Evolutionary conservation across 768 basidiomycete genomes (phyloP).

Genomic region (Suillus occidentalis): DNA sequence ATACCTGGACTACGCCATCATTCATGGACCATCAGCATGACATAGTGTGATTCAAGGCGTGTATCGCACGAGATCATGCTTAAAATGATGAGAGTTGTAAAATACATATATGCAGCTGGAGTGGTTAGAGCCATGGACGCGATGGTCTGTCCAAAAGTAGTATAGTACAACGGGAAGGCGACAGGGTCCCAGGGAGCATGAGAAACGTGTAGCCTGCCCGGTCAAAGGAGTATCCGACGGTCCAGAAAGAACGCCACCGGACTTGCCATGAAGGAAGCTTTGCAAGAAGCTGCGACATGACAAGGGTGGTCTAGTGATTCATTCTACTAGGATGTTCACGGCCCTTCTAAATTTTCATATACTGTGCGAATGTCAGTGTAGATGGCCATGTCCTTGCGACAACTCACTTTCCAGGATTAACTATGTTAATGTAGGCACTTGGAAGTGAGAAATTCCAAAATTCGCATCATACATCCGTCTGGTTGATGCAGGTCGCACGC

Average conservation of each 20-base stretch:
- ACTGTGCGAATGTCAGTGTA: slow-evolving; percentile 57
- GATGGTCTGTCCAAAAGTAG: slow-evolving; percentile 57
- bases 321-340: slow-evolving; percentile 43
- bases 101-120: slow-evolving; percentile 58
- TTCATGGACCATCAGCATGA: background rate
- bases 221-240: slow-evolving; percentile 54
- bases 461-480: too few species aligned
- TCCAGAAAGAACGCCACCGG: slow-evolving; percentile 66
- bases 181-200: slow-evolving; percentile 42
- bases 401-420: too few species aligned
- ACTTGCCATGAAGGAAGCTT: slow-evolving; percentile 57
- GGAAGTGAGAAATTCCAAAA: background rate
- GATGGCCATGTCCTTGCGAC: slow-evolving; percentile 40
- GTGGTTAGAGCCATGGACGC: slow-evolving; percentile 61
- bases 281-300: slow-evolving; percentile 53
- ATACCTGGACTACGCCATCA: slow-evolving; percentile 70
- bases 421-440: too few species aligned
- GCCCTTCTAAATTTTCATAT: slow-evolving; percentile 59
- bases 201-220: slow-evolving; percentile 61
- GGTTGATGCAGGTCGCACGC: too few species aligned
- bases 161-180: slow-evolving; percentile 60
- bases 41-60: background rate
- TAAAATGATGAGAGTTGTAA: slow-evolving; percentile 59
- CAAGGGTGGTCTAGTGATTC: slow-evolving; percentile 62
- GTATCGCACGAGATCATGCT: slow-evolving; percentile 47